phyloP scores from a whole-genome alignment of 768 basidiomycete species.

The Grammothele lineata region DNA sequence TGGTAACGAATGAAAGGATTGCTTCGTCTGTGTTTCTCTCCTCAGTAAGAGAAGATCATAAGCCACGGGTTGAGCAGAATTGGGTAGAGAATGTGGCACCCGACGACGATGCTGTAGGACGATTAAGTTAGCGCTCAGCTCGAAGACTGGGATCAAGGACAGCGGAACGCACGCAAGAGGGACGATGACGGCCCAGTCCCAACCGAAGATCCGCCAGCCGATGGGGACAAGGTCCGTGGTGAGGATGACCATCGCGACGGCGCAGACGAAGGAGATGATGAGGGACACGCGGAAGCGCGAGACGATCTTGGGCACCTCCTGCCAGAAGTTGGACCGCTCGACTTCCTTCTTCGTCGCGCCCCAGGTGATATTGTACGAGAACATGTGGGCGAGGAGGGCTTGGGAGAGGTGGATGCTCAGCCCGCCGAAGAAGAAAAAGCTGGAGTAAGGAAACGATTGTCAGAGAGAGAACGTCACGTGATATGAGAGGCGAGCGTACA shows the following conservation, averaged over 20 bases:
- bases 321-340: conserved; percentile 85
- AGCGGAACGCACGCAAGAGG: conserved; percentile 55
- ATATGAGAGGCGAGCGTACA: conserved; percentile 40
- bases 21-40: no score
- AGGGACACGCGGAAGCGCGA: conserved; percentile 73
- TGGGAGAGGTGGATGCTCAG: conserved; percentile 48
- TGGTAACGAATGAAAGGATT: no score
- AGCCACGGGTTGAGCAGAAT: conserved; percentile 77
- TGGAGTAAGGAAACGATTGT: conserved; percentile 6
- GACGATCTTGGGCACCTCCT: conserved; percentile 80
- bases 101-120: conserved; percentile 49
- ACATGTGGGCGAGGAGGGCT: conserved; percentile 50
- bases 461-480: conserved; percentile 1
- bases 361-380: conserved; percentile 59
- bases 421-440: conserved; percentile 55
- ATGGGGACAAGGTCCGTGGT: conserved; percentile 47
- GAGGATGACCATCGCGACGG: conserved; percentile 55
- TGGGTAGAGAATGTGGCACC: conserved; percentile 73
- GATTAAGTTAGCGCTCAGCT: neutral
- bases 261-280: conserved; percentile 44
- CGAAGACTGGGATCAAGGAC: neutral
- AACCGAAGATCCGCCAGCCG: conserved; percentile 58
- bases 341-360: conserved; percentile 73
- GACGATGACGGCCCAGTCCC: conserved; percentile 67
- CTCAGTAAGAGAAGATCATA: conserved; percentile 71